Conservation (phyloP, 192 early-diverging fungal species). For the Mortierella alpina region DNA sequence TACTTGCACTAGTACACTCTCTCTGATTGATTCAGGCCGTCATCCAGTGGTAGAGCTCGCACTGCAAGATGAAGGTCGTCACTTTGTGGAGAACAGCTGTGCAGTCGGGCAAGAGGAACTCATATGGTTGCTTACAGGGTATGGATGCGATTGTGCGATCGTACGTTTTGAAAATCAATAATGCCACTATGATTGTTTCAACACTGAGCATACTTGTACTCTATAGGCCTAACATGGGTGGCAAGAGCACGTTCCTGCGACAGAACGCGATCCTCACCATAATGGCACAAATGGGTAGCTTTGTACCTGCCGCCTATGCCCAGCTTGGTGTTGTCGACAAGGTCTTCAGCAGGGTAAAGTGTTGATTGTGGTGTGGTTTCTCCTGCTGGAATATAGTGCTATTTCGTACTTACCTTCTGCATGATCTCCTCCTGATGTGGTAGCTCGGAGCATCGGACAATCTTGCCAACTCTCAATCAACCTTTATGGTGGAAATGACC, state of each 20-base stretch:
- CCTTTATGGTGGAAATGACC: conserved; percentile 67
- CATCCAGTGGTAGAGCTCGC: conserved; percentile 72
- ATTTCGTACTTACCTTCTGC: background rate
- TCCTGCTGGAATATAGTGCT: background rate
- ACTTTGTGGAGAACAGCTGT: conserved; percentile 69
- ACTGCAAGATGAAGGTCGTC: conserved; percentile 57
- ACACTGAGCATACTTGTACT: background rate
- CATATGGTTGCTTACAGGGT: conserved; percentile 58
- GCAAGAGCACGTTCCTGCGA: conserved; percentile 62
- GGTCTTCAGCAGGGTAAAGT: conserved; percentile 60
- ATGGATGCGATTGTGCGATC: background rate
- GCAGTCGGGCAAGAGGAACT: conserved; percentile 54
- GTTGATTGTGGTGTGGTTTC: background rate
- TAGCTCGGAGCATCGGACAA: conserved; percentile 67
- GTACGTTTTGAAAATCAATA: background rate
- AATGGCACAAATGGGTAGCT: conserved; percentile 64
- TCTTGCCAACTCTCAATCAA: conserved; percentile 61
- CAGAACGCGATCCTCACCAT: conserved; percentile 65
- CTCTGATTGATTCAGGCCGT: conserved; percentile 58
- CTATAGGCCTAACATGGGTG: conserved; percentile 65
- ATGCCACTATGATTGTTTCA: background rate
- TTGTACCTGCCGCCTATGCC: conserved; percentile 60
- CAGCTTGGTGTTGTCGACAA: conserved; percentile 60
- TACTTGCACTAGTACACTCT: conserved; percentile 9
- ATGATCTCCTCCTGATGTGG: background rate